Conservation (phyloP, 2,329 filamentous ascomycete species). For the Hawksworthiomyces lignivorus region DNA sequence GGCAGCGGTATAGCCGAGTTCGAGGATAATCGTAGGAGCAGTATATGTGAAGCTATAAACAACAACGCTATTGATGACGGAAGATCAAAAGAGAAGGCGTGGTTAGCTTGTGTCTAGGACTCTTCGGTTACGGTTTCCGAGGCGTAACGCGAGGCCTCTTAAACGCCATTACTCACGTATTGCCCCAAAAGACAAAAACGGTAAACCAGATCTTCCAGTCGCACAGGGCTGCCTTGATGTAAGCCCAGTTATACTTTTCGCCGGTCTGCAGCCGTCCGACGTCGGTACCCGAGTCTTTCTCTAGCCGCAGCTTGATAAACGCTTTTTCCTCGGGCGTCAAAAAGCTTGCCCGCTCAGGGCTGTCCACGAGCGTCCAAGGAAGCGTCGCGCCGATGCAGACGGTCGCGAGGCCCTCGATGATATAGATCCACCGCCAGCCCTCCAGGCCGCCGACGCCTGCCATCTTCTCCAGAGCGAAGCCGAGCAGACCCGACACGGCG, state of each 20-base stretch:
- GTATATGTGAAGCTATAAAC: constrained; percentile 6
- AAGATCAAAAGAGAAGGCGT: neutral
- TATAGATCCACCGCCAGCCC: constrained; percentile 64
- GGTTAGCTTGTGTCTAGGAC: no score
- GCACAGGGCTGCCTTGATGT: constrained; percentile 59
- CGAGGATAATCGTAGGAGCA: constrained; percentile 7
- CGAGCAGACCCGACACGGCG: constrained; percentile 14
- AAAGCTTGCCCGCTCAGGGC: constrained; percentile 61
- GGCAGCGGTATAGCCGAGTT: constrained; percentile 8
- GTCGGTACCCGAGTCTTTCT: constrained; percentile 58
- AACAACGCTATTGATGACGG: neutral
- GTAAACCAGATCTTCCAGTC: constrained; percentile 65
- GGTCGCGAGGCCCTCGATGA: constrained; percentile 55
- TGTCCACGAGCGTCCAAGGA: constrained; percentile 55
- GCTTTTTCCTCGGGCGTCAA: constrained; percentile 49
- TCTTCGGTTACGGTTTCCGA: constrained; percentile 11
- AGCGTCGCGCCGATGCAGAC: constrained; percentile 57
- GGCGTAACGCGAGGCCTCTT: no score
- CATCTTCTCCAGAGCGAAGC: constrained; percentile 13
- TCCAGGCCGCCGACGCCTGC: constrained; percentile 34
- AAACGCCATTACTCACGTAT: neutral
- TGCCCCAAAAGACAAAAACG: constrained; percentile 30
- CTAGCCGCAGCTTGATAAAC: constrained; percentile 59
- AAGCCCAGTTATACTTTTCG: constrained; percentile 61
- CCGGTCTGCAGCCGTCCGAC: constrained; percentile 36